A percentile compares a stretch with the other conserved stretches of the same genome.
phyloP scores from a whole-genome alignment of 1,284 basidiomycete genomes.

The Pyrrhoderma lamaoense region DNA sequence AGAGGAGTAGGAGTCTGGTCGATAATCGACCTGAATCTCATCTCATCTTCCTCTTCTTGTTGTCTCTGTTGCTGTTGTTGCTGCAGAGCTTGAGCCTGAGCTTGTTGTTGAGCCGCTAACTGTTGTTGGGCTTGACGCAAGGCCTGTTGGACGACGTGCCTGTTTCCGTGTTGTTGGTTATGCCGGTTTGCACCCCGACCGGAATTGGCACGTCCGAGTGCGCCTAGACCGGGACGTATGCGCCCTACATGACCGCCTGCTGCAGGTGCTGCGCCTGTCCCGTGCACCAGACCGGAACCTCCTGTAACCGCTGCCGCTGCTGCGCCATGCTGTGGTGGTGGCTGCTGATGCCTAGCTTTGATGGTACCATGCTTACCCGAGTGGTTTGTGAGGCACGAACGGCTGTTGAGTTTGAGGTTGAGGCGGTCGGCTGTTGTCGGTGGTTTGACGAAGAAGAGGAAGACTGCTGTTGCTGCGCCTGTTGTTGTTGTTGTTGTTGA shows the following conservation, averaged over 20 bases:
- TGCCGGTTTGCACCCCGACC: no score
- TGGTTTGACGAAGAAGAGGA: constrained; percentile 22
- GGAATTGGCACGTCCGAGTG: no score
- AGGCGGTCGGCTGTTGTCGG: constrained; percentile 10
- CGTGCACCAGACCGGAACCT: constrained; percentile 44
- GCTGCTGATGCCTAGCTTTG: no score
- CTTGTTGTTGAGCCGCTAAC: neutral
- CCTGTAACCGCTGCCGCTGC: no score
- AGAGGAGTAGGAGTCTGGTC: constrained; percentile 67
- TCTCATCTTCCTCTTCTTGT: no score
- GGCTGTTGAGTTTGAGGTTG: constrained; percentile 18
- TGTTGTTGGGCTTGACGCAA: no score
- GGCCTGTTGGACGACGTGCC: no score
- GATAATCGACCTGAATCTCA: constrained; percentile 40
- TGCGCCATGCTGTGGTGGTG: no score
- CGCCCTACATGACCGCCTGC: no score
- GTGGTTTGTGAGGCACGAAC: constrained; percentile 26
- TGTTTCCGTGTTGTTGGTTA: no score
- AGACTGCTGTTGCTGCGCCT: constrained; percentile 17
- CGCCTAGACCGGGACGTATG: no score
- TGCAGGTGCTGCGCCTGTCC: constrained; percentile 51
- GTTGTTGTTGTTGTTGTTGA: constrained; percentile 21
- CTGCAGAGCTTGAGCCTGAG: constrained; percentile 22
- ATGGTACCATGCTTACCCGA: constrained; percentile 35
- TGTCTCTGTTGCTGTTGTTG: constrained; percentile 36